Evolutionary conservation across 768 basidiomycete species (phyloP).

Genomic region (Suillus subalutaceus): DNA sequence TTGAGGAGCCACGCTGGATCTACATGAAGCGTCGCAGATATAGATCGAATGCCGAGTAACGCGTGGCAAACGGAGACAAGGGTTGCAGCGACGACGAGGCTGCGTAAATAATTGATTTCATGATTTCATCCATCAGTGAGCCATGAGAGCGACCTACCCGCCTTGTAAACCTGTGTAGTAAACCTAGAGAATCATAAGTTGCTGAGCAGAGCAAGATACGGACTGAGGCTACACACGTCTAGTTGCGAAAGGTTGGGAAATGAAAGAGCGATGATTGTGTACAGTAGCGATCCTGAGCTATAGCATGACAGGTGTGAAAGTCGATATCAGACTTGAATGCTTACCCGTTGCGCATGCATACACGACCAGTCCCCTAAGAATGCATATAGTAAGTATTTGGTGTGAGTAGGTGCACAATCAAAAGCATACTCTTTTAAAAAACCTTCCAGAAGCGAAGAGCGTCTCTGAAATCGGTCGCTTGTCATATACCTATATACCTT

Average conservation of each 20-base stretch:
- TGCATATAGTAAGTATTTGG: slow-evolving; percentile 2
- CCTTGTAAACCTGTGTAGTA: slow-evolving; percentile 8
- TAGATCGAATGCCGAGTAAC: slow-evolving; percentile 41
- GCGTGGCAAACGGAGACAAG: slow-evolving; percentile 35
- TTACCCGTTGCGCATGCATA: slow-evolving; percentile 17
- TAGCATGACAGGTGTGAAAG: slow-evolving; percentile 2
- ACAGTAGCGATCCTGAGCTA: slow-evolving; percentile 12
- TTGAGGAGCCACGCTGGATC: slow-evolving; percentile 44
- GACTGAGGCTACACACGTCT: not conserved
- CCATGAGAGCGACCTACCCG: not conserved
- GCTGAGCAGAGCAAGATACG: not conserved
- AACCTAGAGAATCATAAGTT: not conserved
- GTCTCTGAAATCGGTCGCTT: slow-evolving; percentile 8
- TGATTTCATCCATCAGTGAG: not conserved
- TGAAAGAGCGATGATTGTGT: slow-evolving; percentile 8
- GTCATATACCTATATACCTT: slow-evolving; percentile 12
- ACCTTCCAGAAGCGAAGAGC: slow-evolving; percentile 7
- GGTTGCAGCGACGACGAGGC: slow-evolving; percentile 8
- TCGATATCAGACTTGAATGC: not conserved
- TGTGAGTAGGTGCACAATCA: not conserved
- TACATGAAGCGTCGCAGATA: slow-evolving; percentile 40
- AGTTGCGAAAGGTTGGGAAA: not conserved
- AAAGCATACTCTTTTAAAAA: slow-evolving; percentile 13
- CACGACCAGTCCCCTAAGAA: slow-evolving; percentile 13
- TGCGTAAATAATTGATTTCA: not conserved